Base-by-base conservation (phyloP, 2,329 filamentous ascomycete genomes). In the Drechslerella dactyloides region DNA sequence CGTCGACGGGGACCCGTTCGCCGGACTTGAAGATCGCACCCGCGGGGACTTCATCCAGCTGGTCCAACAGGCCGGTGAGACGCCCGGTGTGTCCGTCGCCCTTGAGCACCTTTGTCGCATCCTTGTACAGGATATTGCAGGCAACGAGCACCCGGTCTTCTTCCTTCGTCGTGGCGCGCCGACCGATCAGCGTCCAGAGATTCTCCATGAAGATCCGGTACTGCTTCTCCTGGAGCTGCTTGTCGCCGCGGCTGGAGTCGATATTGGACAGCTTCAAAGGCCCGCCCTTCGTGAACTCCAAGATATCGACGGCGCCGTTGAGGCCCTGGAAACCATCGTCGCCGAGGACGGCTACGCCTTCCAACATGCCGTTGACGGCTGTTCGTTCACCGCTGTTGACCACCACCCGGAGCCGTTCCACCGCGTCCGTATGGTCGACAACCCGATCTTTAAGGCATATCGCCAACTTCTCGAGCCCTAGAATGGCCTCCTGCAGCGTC, bases 401-500 rank as follows among this genome's bases (percentile, higher is more conserved):
- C 1, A 1, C 10, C 4, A 64, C 8, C 1, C 68, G 60, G 8
- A 72, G 68, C 33, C 68, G 54, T 35, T 72, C 68, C 4, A 72
- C 55, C 8, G 60, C 55, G 27, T 72, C 68, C 4, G 55, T 56
- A 19, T 72, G 68, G 17, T 72, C 60, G 17, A 72, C 15, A 7
- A 72, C 68, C 15, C 53, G 54, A 35, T 73, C 57, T 50, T 37
- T 56, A 10, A 58, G n/a, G 44, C 69, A 68, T 7, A 68, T 59
- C 5, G 69, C 24, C 19, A 73, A 57, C 13, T 63, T 66, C 24
- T 73, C 63, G 46, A 66, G 53, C 23, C 69, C 69, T 5, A 73
- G 46, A 27, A 75, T 57, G 13, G 74, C 74, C 58, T 75, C 74
- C 54, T 75, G 74, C 17, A 75, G 46, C n/a, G 74, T 75, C 74